Conservation (phyloP, 805 yeast species). For the Kodamaea jinghongensis region DNA sequence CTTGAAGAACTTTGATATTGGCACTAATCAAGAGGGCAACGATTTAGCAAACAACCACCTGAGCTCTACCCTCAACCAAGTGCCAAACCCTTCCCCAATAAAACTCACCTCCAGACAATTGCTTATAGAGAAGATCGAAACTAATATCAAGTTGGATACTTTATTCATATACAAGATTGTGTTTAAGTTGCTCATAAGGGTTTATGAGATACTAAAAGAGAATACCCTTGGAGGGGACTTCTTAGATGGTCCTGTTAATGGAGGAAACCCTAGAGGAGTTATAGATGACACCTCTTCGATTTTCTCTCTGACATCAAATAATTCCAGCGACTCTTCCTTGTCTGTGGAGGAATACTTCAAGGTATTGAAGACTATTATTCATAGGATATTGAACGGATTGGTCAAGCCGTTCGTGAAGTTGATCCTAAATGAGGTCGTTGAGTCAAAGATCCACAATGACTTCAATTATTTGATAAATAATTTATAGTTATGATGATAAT, state of each 20-base stretch:
- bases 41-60: conserved; percentile 6
- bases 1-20: conserved; percentile 41
- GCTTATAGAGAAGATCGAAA: conserved; percentile 42
- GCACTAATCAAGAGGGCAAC: conserved; percentile 13
- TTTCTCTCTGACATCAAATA: conserved; percentile 29
- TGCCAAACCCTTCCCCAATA: conserved; percentile 33
- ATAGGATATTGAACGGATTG: conserved; percentile 32
- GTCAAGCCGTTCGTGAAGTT: conserved; percentile 36
- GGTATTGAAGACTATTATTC: conserved; percentile 24
- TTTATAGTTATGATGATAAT: conserved; percentile 12
- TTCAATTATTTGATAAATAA: conserved; percentile 28
- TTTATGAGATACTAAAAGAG: conserved; percentile 25
- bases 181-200: conserved; percentile 26
- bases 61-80: conserved; percentile 14
- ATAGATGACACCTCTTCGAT: conserved; percentile 34
- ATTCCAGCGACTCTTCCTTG: conserved; percentile 22
- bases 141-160: conserved; percentile 39
- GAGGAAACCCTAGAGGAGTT: background rate
- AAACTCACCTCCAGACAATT: conserved; percentile 39
- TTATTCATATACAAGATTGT: conserved; percentile 37
- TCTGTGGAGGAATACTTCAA: conserved; percentile 33
- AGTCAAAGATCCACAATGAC: conserved; percentile 25
- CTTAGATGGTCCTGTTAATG: background rate
- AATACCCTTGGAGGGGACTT: conserved; percentile 16
- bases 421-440: conserved; percentile 31